Base-by-base conservation (phyloP, 441 rosid genomes). In the Cnidoscolus chayamansa region DNA sequence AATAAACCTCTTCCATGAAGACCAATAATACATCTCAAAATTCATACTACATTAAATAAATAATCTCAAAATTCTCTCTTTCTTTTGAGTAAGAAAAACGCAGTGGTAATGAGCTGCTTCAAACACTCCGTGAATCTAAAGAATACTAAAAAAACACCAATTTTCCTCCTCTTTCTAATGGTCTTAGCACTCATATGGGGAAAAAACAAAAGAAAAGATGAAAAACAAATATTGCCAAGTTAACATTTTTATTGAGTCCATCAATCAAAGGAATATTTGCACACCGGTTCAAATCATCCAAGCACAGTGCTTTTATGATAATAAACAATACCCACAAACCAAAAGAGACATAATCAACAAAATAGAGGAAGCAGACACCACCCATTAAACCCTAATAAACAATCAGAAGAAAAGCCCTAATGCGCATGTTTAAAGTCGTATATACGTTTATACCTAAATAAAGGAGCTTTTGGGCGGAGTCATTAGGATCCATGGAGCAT, bases 401-500 rank as follows among this genome's bases (percentile, higher is more conserved):
- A 17, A 47, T 35, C 49, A 13, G 30, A n/a, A 71, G 12, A 63
- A 71, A 65, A 19, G 67, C 19, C 17, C 35, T 31, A 11, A 49
- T 49, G 30, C 1, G 35, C 48, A 3, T 9, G 40, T 35, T 2
- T 4, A 35, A 2, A 35, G 40, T 35, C 4, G 5, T 35, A 35
- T 35, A 35, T 35, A 35, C 40, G 40, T 35, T 3, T 45, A 37
- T 76, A 93, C 98, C 98, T 74, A 88, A 58, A 86, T 76, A 87
- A 54, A 86, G 86, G 61, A 93, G 89, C 86, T 85, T 93, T 63
- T 89, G 89, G 10, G 88, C 82, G 70, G 94, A 88, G 77, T 93
- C 98, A 72, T 87, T 70, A 51, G 97, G 93, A 88, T 93, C 97
- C 87, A 88, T 83, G 15, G 83, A 76, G 70, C 89, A 91, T 30